Evolutionary conservation across 768 basidiomycete species (phyloP), one percentile per base, ranked within the genome.

Genomic region (Tulasnella sp.): DNA sequence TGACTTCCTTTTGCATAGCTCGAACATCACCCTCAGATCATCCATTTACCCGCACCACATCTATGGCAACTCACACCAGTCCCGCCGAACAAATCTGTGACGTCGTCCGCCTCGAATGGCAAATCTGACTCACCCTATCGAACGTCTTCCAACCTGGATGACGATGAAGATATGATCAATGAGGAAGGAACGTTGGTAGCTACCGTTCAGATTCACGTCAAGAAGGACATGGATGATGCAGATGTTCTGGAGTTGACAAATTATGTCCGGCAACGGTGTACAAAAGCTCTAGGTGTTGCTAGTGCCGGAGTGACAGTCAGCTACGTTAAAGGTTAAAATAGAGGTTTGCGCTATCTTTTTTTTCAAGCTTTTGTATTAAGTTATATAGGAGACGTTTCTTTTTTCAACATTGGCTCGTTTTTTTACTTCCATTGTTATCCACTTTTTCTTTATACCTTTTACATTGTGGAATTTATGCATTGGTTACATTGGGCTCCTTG

Each of bases 41-140:
- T 84, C 0, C 84, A 88, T 60, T 73, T 93, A 9, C 81, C 83
- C 1, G 79, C 84, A 9, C 88, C 87, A 1, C 86, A 89, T 56
- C 78, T 92, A 48, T 92, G 87, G 87, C 87, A 91, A 60, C 75
- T 92, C 37, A 73, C 77, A 0, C 77, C 80, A 0, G 60, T 66
- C 16, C 59, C 65, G 4, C 53, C 51, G 37, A 40, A 27, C 52
- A 43, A 57, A 58, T 31, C 16, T n/a, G 5, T 34, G 52, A 31
- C 48, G 15, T 45, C 25, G 16, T 46, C 32, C 37, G 46, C 44
- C 24, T 33, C 34, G 19, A 33, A n/a, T n/a, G n/a, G 35, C 43
- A 12, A 40, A 43, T 34, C 47, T 43, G 19, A 22, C 47, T 13
- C 37, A 24, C 19, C 53, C 56, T 22, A 51, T 43, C 27, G 22